Base-by-base conservation (phyloP, 192 early-diverging fungal species). In the Haplosporangium gracile region DNA sequence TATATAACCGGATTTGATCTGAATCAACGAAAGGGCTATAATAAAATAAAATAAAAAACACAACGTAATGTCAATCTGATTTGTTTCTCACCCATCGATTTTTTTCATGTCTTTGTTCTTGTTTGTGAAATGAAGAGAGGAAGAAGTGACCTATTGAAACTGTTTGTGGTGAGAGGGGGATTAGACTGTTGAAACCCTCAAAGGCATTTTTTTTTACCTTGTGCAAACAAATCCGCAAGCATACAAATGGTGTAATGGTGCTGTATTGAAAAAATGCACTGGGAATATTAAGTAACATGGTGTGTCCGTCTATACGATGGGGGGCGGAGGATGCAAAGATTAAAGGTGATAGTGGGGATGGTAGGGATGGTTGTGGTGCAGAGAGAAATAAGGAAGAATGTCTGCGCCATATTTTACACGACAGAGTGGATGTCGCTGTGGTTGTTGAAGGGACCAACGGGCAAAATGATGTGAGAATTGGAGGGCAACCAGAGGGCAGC, bases 401-500 rank as follows among this genome's bases (percentile, higher is more conserved):
- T 36, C 20, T 69, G 43, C 43, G 11, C 9, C 43, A 13, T 45
- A 45, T 26, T 70, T 82, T 76, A 82, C 10, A 79, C 82, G 11
- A 45, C 9, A 11, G 4, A 18, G 39, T 74, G 74, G 32, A n/a
- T 18, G 20, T 76, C 39, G 36, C 74, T 42, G 49, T 47, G 55
- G 32, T 60, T 83, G 43, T n/a, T 36, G 10, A 84, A 16, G 63
- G 74, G 76, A 9, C 84, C 84, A 26, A 86, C 84, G 1, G 84
- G 84, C 18, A 86, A 57, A 26, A 76, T n/a, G 39, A 86, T 68
- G 70, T 81, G 79, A 53, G 70, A 78, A 72, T 86, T 80, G 47
- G 79, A 81, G 1, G 84, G 84, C 29, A 81, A 45, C 75, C 75
- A 86, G 16, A 86, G 47, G 13, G 79, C 79, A 3, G 84, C 79